phyloP scores from a whole-genome alignment of 208 protist species.

The Trypanosoma theileri region DNA sequence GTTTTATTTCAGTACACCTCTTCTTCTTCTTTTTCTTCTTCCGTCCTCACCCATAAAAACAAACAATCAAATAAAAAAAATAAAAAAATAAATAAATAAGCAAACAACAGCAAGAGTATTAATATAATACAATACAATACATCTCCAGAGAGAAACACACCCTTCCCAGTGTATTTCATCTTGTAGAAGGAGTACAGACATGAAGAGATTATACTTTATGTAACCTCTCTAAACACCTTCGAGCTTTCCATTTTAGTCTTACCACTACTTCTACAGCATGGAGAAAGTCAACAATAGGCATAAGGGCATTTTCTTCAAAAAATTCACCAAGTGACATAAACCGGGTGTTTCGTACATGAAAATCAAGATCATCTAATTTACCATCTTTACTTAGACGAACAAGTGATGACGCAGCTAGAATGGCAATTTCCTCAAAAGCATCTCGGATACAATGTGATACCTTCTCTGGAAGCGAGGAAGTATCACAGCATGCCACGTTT shows the following conservation, averaged over 20 bases:
- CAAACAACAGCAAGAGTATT: no score
- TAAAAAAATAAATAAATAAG: no score
- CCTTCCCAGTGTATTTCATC: no score
- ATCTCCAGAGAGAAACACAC: no score
- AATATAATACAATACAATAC: no score
- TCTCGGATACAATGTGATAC: constrained; percentile 3
- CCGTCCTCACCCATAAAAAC: neutral
- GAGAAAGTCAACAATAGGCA: constrained; percentile 25
- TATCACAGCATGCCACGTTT: constrained; percentile 4
- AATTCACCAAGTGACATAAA: constrained; percentile 20
- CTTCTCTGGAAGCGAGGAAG: neutral
- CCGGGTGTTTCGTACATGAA: neutral
- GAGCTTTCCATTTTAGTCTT: constrained; percentile 21
- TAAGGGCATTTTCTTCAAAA: constrained; percentile 19
- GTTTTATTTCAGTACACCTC: no score
- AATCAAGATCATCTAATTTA: neutral
- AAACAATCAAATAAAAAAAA: no score
- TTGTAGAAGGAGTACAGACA: no score
- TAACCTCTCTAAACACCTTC: constrained; percentile 1
- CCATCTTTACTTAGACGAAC: neutral
- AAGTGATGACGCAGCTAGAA: constrained; percentile 16
- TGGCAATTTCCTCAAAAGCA: constrained; percentile 15
- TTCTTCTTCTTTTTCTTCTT: neutral
- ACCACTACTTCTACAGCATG: constrained; percentile 15
- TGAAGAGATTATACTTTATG: no score